Evolutionary conservation across 2,329 filamentous ascomycete genomes (phyloP).

Genomic region (Aureobasidium zeae): DNA sequence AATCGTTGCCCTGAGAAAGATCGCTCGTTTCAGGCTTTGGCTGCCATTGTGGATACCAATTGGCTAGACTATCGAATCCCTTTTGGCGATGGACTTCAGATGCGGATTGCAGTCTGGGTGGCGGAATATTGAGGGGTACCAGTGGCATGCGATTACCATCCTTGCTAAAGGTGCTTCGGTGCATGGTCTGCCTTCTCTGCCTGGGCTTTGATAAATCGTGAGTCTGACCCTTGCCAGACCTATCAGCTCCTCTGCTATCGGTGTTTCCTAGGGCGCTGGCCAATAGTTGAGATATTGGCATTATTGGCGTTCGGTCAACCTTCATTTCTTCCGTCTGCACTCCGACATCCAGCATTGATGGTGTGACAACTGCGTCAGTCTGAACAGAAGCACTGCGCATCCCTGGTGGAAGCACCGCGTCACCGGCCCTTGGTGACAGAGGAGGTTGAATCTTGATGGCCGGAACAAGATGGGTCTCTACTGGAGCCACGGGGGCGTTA

Average conservation of each 20-base stretch:
- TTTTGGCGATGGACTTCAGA: neutral
- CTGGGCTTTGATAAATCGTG: neutral
- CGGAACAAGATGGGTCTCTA: constrained; percentile 36
- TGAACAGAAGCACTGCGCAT: constrained; percentile 78
- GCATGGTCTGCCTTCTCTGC: neutral
- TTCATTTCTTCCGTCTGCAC: constrained; percentile 89
- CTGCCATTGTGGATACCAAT: constrained; percentile 10
- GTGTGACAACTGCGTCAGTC: constrained; percentile 48
- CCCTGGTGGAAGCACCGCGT: constrained; percentile 63
- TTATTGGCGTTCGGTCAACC: constrained; percentile 66
- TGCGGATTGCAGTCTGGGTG: constrained; percentile 2
- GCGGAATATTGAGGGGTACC: constrained; percentile 4
- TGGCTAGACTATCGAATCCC: neutral
- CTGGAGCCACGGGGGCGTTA: neutral
- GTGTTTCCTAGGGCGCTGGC: constrained; percentile 27
- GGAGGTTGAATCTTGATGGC: constrained; percentile 89
- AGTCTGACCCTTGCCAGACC: neutral
- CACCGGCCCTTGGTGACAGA: constrained; percentile 65
- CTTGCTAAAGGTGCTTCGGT: constrained; percentile 13
- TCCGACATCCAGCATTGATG: constrained; percentile 44
- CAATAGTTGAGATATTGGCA: constrained; percentile 66
- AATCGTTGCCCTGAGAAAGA: too few species aligned
- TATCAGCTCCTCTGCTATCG: neutral
- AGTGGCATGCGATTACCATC: constrained; percentile 11
- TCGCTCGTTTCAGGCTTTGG: constrained; percentile 25